Evolutionary conservation across 139 green algal species (phyloP).

Genomic region (Desmodesmus armatus): DNA sequence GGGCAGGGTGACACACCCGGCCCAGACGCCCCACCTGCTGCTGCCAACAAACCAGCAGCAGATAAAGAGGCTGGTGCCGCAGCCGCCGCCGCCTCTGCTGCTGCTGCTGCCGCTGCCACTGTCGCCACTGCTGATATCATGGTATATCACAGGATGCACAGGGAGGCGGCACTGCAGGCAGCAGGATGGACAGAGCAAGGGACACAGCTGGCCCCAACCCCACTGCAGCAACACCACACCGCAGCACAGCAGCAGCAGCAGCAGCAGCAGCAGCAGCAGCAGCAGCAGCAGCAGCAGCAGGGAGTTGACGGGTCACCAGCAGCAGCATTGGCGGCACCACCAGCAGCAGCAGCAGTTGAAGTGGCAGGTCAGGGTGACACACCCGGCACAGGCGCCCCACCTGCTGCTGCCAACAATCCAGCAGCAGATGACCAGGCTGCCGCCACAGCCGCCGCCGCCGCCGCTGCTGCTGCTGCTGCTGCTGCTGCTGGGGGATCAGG

Average conservation of each 20-base stretch:
- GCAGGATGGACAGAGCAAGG: conserved; percentile 6
- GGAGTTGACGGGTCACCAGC: conserved; percentile 9
- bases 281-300: too few species aligned
- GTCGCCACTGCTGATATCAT: neutral
- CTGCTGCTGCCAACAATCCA: neutral
- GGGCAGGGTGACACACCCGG: neutral
- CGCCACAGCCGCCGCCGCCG: neutral
- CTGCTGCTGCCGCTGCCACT: conserved; percentile 9
- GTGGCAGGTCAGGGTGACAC: neutral
- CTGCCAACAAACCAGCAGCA: neutral
- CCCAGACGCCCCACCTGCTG: neutral
- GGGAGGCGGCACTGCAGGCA: neutral
- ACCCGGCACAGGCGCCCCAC: neutral
- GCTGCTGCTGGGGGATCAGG: conserved; percentile 68
- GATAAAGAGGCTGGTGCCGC: neutral
- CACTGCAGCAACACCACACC: too few species aligned
- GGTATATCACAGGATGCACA: neutral
- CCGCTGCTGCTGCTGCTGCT: conserved; percentile 57
- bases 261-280: too few species aligned
- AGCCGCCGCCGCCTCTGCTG: neutral
- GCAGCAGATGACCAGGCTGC: neutral
- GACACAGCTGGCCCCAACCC: conserved; percentile 1
- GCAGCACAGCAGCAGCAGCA: too few species aligned
- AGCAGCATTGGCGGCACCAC: conserved; percentile 9
- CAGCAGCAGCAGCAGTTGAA: neutral